Evolutionary conservation across 768 basidiomycete genomes (phyloP), one percentile per base, ranked within the genome.

Genomic region (Leccinum fibrillosum): DNA sequence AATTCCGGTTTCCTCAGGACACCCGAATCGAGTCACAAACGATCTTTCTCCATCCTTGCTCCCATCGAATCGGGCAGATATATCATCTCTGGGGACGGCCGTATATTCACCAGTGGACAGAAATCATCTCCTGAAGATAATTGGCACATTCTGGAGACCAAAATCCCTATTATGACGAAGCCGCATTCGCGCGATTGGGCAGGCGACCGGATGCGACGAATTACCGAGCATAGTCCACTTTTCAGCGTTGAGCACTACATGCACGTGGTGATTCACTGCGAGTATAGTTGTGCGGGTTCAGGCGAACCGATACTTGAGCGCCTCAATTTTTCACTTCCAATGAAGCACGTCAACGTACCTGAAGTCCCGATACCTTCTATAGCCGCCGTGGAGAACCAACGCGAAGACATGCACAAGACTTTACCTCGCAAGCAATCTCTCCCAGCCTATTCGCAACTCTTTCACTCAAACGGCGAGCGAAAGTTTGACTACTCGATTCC

Each of bases 361-460:
- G 32, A 62, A 19, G 32, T 52, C 3, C 44, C 32, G 11, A 34
- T 53, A 4, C 30, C 54, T n/a, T 32, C 52, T 13, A 54, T 56
- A 35, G 12, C 49, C 49, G 19, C 49, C 34, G 28, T 35, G 42
- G 57, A 55, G 39, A 19, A 32, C 59, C 35, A 37, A 44, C n/a
- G 48, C 9, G 60, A 52, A 39, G 60, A 62, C 25, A 23, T 48
- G 25, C 64, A 26, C 44, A 66, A 57, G 53, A 54, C 12, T 34
- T 52, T 63, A 10, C 70, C 62, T 26, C 64, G 64, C 52, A 59
- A 67, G 5, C 69, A 72, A 13, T 64, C 64, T 45, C 82, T 90
- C 19, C 92, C 91, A 2, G 80, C 86, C 3, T 93, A 93, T 66
- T 90, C 88, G 5, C 89, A 91, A 62, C 77, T 93, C 19, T 93